Evolutionary conservation across 1,284 basidiomycete species (phyloP), one percentile per base, ranked within the genome.

Genomic region (Puccinia triticina): DNA sequence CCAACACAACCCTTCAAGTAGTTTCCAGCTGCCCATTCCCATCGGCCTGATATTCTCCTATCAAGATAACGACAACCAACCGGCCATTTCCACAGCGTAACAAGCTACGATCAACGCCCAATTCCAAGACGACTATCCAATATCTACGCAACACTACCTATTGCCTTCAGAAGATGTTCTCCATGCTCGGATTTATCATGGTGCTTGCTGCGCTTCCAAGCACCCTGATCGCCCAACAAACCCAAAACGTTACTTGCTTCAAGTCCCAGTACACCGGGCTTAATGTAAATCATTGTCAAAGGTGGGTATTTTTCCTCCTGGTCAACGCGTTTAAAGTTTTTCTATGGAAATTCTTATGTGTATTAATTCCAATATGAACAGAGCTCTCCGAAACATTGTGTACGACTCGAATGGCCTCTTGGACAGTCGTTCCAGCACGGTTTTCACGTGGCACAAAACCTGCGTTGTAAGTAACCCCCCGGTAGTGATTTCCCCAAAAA

Each of bases 361-460:
- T 37, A 11, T 43, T 43, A 43, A 4, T 43, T 43, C 7, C 40
- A 50, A 50, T 50, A 50, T n/a, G 34, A 66, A 66, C 61, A 66
- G 61, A 40, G 61, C 61, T 16, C 61, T 66, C 18, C 61, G 61
- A 37, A 66, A 66, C 26, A 66, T 66, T 40, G 61, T 66, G 2
- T 66, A 66, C 34, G 61, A 66, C 18, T 23, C 61, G 5, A 66
- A 66, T 21, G 61, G 61, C 2, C 61, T 5, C 34, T 40, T 66
- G 34, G 61, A 66, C 12, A 66, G 18, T 40, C 61, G 32, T 40
- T 66, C 61, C 18, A 66, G 61, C 34, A 66, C 32, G 3, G 61
- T 40, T 66, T 66, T 66, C 61, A 66, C 61, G 12, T 66, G 61
- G 61, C 61, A 66, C n/a, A 40, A 66, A 40, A 40, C 61, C 7